A percentile compares a stretch with the other conserved stretches of the same genome.
Conservation (phyloP, 768 basidiomycete genomes). For the Kwoniella mangroviensis region DNA sequence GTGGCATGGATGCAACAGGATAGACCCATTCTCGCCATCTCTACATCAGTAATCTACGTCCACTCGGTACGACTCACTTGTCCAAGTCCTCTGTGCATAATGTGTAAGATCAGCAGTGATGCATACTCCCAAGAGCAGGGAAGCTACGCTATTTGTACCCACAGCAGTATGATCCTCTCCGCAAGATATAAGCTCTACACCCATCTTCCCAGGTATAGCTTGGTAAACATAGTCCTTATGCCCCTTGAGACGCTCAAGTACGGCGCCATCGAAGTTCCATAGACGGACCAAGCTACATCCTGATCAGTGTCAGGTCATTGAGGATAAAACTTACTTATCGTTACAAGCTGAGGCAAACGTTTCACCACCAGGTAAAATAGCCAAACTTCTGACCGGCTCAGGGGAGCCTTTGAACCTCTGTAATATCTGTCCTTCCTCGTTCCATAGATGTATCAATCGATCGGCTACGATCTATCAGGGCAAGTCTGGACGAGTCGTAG, state of each 20-base stretch:
- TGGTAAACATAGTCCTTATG: conserved; percentile 55
- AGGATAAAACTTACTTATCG: conserved; percentile 43
- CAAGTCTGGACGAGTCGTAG: background rate
- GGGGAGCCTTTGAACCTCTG: conserved; percentile 36
- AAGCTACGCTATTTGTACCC: conserved; percentile 5
- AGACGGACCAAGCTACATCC: conserved; percentile 38
- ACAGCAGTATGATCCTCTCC: conserved; percentile 56
- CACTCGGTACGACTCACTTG: conserved; percentile 19
- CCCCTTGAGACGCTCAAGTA: conserved; percentile 28
- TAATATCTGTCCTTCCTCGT: conserved; percentile 26
- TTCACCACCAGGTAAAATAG: conserved; percentile 29
- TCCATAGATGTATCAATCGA: conserved; percentile 43
- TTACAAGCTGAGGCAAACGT: conserved; percentile 46
- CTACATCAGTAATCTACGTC: background rate
- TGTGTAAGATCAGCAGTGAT: conserved; percentile 2
- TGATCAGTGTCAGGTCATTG: conserved; percentile 2
- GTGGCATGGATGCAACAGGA: conserved; percentile 52
- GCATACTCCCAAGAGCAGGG: too few relatives aligned
- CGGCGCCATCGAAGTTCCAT: conserved; percentile 38
- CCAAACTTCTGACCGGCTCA: conserved; percentile 46
- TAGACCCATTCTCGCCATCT: conserved; percentile 6
- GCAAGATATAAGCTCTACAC: conserved; percentile 35
- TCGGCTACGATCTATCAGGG: conserved; percentile 36
- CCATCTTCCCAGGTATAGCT: conserved; percentile 20
- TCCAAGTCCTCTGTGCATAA: conserved; percentile 37